A percentile compares a stretch with the other conserved stretches of the same genome.
Evolutionary conservation across 306 rosid species (phyloP).

Genomic region (Sesbania bispinosa): DNA sequence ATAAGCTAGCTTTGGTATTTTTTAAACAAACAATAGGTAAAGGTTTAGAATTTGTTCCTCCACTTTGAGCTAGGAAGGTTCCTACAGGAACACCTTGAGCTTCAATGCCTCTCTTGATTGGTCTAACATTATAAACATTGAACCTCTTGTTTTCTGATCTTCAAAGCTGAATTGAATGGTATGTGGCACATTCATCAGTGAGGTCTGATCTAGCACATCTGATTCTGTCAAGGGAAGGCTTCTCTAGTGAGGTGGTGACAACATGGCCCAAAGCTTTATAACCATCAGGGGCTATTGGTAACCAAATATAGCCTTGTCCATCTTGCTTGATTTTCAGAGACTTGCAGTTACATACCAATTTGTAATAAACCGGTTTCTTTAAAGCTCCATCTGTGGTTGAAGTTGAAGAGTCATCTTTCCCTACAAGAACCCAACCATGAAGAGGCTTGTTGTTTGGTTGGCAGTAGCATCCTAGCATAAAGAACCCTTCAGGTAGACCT

Average conservation of each 20-base stretch:
- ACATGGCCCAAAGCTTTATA: slow-evolving; percentile 60
- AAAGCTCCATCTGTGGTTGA: slow-evolving; percentile 28
- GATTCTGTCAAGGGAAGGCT: slow-evolving; percentile 57
- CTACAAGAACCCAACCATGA: slow-evolving; percentile 67
- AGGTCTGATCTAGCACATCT: slow-evolving; percentile 60
- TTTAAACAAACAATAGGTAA: slow-evolving; percentile 54
- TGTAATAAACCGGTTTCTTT: slow-evolving; percentile 52
- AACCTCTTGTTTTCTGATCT: slow-evolving; percentile 36
- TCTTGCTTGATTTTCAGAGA: slow-evolving; percentile 45
- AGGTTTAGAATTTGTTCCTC: not conserved
- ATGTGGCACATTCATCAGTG: slow-evolving; percentile 46
- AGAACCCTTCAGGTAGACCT: slow-evolving; percentile 54
- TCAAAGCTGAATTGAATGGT: slow-evolving; percentile 51
- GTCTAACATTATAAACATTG: slow-evolving; percentile 43
- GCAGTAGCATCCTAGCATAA: slow-evolving; percentile 52
- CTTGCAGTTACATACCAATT: slow-evolving; percentile 53
- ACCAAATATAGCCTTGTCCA: slow-evolving; percentile 54
- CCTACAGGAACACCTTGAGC: slow-evolving; percentile 62
- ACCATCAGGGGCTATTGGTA: slow-evolving; percentile 63
- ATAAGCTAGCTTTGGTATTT: slow-evolving; percentile 28
- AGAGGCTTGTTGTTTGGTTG: slow-evolving; percentile 64
- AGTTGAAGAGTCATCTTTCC: slow-evolving; percentile 29
- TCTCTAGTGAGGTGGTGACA: slow-evolving; percentile 51
- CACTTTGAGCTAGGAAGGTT: slow-evolving; percentile 50
- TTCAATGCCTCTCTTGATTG: slow-evolving; percentile 42